Evolutionary conservation across 176 grass and related monocot genomes (phyloP).

Genomic region (Juncus effusus): DNA sequence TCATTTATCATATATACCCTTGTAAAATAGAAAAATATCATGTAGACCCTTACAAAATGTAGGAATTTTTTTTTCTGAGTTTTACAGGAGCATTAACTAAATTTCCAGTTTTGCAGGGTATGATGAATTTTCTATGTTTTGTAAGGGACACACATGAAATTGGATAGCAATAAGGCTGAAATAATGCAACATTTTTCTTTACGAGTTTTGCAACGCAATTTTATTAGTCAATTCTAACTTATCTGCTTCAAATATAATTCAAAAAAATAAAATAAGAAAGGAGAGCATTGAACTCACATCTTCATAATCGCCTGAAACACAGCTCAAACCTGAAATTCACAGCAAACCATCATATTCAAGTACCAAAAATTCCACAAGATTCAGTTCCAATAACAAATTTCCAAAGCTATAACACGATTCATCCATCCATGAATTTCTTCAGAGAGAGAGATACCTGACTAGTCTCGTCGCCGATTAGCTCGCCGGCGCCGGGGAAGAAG

Average conservation of each 20-base stretch:
- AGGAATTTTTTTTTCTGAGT: neutral
- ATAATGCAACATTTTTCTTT: neutral
- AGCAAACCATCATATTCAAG: neutral
- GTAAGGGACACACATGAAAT: neutral
- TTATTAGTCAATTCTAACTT: neutral
- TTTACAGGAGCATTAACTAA: too few species aligned
- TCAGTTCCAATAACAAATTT: too few species aligned
- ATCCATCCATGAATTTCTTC: too few species aligned
- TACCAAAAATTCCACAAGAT: too few species aligned
- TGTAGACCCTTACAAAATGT: neutral
- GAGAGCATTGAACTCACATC: conserved; percentile 11
- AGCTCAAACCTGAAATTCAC: conserved; percentile 1
- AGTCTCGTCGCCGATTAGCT: too few species aligned
- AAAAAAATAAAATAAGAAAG: neutral
- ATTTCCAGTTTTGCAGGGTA: too few species aligned
- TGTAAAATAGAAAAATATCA: neutral
- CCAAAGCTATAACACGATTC: too few species aligned
- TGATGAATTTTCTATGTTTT: too few species aligned
- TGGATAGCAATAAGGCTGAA: neutral
- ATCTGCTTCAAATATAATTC: neutral
- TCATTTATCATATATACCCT: neutral
- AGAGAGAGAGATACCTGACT: too few species aligned
- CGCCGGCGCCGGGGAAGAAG: too few species aligned
- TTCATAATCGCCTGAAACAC: neutral
- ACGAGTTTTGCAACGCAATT: neutral